phyloP scores from a whole-genome alignment of 768 basidiomycete species.

The Boletus subparvulus region DNA sequence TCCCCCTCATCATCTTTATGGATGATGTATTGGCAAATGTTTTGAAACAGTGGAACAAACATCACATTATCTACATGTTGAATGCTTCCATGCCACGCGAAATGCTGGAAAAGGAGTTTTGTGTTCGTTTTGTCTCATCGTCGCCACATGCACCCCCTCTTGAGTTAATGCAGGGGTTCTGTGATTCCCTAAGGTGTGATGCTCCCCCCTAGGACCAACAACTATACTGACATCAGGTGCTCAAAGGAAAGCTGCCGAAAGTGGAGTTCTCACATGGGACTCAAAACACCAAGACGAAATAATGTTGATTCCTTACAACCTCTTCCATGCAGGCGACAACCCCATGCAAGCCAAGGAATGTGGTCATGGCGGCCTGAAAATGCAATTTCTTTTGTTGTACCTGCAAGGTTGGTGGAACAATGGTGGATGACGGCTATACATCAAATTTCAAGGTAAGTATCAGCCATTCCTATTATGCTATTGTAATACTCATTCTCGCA shows the following conservation, averaged over 20 bases:
- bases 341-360: background rate
- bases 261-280: background rate
- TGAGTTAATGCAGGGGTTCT: slow-evolving; percentile 25
- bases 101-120: slow-evolving; percentile 33
- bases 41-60: slow-evolving; percentile 39
- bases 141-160: slow-evolving; percentile 36
- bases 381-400: background rate
- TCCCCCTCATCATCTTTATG: slow-evolving; percentile 30
- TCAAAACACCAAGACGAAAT: background rate
- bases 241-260: background rate
- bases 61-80: slow-evolving; percentile 32
- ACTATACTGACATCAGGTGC: background rate
- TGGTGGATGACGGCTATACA: background rate
- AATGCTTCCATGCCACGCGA: slow-evolving; percentile 27
- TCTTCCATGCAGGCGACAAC: background rate
- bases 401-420: background rate
- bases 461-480: too few species aligned
- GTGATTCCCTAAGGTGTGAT: background rate
- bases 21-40: slow-evolving; percentile 37
- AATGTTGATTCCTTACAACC: background rate
- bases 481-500: background rate
- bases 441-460: background rate
- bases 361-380: background rate
- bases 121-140: slow-evolving; percentile 27
- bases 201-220: too few species aligned